These are phyloP conservation scores for Pyropia yezoensis DNA, from an alignment of 23 red algal species.

Conservation along the genomic window DNA sequence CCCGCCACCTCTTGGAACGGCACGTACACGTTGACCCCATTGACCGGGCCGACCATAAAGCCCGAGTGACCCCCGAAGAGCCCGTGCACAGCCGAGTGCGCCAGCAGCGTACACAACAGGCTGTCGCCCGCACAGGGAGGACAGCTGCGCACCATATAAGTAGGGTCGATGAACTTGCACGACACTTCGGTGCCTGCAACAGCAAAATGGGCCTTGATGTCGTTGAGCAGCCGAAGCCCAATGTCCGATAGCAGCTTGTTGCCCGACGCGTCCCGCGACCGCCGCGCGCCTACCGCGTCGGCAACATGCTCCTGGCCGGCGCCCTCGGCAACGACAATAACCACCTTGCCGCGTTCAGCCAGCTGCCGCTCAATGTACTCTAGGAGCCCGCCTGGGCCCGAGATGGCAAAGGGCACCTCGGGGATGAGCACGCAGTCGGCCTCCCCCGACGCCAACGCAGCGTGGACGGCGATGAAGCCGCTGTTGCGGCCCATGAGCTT, in stretches of 20 bases:
- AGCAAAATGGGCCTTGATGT: conserved; percentile 55
- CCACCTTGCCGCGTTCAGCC: conserved; percentile 47
- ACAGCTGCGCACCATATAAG: conserved; percentile 76
- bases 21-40: conserved; percentile 72
- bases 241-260: conserved; percentile 58
- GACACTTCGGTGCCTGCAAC: conserved; percentile 45
- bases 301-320: conserved; percentile 39
- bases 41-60: conserved; percentile 74
- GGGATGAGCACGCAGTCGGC: conserved; percentile 91
- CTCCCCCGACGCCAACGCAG: conserved; percentile 66
- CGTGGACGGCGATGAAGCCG: conserved; percentile 73
- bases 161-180: conserved; percentile 93
- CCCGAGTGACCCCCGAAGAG: conserved; percentile 66
- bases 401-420: conserved; percentile 62
- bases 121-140: conserved; percentile 71
- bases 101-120: conserved; percentile 82
- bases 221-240: conserved; percentile 46
- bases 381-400: conserved; percentile 50
- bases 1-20: conserved; percentile 71
- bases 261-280: conserved; percentile 4
- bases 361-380: conserved; percentile 56
- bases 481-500: conserved; percentile 91
- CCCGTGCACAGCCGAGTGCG: conserved; percentile 91
- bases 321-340: conserved; percentile 89
- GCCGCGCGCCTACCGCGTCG: neutral